phyloP scores from a whole-genome alignment of 2,329 filamentous ascomycete genomes.

The Hirsutella minnesotensis region DNA sequence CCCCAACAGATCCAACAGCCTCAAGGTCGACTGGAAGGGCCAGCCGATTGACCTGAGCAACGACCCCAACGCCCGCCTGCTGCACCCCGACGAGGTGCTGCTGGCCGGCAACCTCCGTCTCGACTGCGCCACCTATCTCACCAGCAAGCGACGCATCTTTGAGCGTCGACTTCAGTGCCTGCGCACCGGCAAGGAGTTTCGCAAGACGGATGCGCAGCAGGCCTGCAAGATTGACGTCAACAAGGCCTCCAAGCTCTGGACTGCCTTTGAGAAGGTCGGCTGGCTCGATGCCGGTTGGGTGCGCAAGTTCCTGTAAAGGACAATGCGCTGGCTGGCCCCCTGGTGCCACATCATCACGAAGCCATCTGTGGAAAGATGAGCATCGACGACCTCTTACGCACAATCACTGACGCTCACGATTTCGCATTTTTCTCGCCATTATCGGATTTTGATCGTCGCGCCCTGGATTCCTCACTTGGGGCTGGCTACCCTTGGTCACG shows the following conservation, averaged over 20 bases:
- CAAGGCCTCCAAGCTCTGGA: constrained; percentile 89
- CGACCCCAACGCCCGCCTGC: constrained; percentile 56
- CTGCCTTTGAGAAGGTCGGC: constrained; percentile 74
- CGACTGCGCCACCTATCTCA: constrained; percentile 79
- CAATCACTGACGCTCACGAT: too few relatives aligned
- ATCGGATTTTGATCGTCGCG: too few relatives aligned
- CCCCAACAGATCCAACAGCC: constrained; percentile 51
- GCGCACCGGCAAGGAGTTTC: constrained; percentile 66
- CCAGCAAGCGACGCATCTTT: constrained; percentile 89
- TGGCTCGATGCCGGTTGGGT: constrained; percentile 56
- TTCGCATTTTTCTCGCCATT: too few relatives aligned
- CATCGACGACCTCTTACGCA: neutral
- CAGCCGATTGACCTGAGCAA: constrained; percentile 62
- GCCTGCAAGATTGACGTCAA: constrained; percentile 98
- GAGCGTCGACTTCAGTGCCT: constrained; percentile 58
- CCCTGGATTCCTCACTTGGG: too few relatives aligned
- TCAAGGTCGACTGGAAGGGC: constrained; percentile 84
- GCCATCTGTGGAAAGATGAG: neutral
- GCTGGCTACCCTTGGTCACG: too few relatives aligned
- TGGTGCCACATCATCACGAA: neutral
- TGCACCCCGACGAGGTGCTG: constrained; percentile 67
- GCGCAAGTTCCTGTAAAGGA: constrained; percentile 18
- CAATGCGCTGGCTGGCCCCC: neutral
- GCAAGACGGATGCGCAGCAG: constrained; percentile 90
- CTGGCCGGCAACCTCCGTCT: constrained; percentile 72